Evolutionary conservation across 768 basidiomycete species (phyloP).

Genomic region (Porphyrellus cyaneotinctus): DNA sequence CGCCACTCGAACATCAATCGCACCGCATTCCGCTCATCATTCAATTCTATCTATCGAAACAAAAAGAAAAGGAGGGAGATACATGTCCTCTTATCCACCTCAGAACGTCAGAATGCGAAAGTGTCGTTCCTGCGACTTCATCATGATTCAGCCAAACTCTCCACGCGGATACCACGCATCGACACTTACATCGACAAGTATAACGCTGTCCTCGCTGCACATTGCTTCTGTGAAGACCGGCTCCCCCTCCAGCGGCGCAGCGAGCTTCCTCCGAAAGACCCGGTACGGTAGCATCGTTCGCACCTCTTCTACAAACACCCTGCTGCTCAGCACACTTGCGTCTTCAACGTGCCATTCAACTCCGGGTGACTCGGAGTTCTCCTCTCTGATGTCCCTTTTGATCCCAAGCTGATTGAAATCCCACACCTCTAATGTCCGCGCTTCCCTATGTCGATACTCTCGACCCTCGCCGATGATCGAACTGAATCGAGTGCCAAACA

Average conservation of each 20-base stretch:
- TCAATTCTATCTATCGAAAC: background rate
- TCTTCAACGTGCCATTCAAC: conserved; percentile 25
- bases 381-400: conserved; percentile 20
- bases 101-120: conserved; percentile 32
- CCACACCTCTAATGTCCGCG: conserved; percentile 37
- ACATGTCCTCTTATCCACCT: background rate
- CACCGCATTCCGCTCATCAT: conserved; percentile 16
- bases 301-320: conserved; percentile 40
- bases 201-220: conserved; percentile 54
- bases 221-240: conserved; percentile 34
- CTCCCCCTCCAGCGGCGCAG: conserved; percentile 5
- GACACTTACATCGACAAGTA: conserved; percentile 46
- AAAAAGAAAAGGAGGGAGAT: background rate
- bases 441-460: conserved; percentile 7
- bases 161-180: background rate
- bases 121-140: conserved; percentile 19
- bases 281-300: conserved; percentile 47
- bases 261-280: conserved; percentile 27
- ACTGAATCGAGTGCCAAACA: conserved; percentile 47
- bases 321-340: conserved; percentile 24
- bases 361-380: conserved; percentile 4
- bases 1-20: conserved; percentile 23
- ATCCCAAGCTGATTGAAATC: conserved; percentile 50
- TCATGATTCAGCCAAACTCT: background rate
- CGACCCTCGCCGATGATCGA: conserved; percentile 17